These are phyloP conservation scores for Setomelanomma holmii DNA, from an alignment of 2,329 filamentous ascomycete genomes.

Conservation along the genomic window DNA sequence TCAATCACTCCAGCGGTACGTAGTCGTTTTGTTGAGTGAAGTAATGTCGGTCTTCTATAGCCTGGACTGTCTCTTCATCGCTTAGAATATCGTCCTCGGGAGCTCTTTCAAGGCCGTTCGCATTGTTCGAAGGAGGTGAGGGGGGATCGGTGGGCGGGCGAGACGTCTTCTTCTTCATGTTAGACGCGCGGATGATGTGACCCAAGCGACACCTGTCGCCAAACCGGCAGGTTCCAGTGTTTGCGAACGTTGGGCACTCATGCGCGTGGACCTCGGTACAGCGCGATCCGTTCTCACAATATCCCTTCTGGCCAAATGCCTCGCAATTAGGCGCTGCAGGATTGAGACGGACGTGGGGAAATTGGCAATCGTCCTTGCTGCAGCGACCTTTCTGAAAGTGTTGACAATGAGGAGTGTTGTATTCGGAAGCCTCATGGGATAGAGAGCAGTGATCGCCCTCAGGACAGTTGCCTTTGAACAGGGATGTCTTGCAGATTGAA, in stretches of 20 bases:
- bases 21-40: constrained; percentile 43
- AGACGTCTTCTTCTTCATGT: constrained; percentile 30
- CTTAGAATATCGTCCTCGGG: too few species aligned
- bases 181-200: constrained; percentile 72
- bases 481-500: constrained; percentile 86
- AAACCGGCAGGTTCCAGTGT: constrained; percentile 80
- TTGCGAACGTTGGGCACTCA: constrained; percentile 95
- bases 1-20: constrained; percentile 34
- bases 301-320: constrained; percentile 84
- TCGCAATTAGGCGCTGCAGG: constrained; percentile 81
- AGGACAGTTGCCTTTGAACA: constrained; percentile 79
- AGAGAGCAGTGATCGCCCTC: constrained; percentile 84
- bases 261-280: constrained; percentile 86
- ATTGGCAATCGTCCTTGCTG: constrained; percentile 83
- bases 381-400: constrained; percentile 92
- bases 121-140: constrained; percentile 9
- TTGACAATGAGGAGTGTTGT: constrained; percentile 86
- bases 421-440: constrained; percentile 82
- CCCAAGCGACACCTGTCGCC: constrained; percentile 80
- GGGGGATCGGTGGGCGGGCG: constrained; percentile 18
- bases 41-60: constrained; percentile 18
- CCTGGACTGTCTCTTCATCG: too few species aligned
- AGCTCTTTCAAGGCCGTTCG: constrained; percentile 16
- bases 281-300: constrained; percentile 79
- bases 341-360: constrained; percentile 82